Base-by-base conservation (phyloP, 257 asterid genomes). In the Lantana camara region DNA sequence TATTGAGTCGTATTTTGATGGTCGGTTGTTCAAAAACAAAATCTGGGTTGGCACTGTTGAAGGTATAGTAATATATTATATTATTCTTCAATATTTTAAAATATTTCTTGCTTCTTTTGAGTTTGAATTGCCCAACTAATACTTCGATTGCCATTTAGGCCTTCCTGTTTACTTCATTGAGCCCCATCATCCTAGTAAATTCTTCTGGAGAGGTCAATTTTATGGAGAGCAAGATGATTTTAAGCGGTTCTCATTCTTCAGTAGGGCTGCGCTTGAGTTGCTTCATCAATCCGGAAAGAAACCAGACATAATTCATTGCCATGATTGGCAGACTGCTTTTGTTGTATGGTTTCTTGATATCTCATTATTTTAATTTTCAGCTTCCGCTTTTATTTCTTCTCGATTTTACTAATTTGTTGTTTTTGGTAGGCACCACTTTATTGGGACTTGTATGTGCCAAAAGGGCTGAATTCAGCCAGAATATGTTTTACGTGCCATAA, bases 281-380 rank as follows among this genome's bases (percentile, higher is more conserved):
- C 55, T 94, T 75, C 83, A 75, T 73, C 99, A 85, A 77, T 86
- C 92, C 75, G 97, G 91, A 60, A 94, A 94, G 79, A 86, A 75
- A 72, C 97, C 99, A 0, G 96, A 88, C 65, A 86, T 94, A 45
- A 88, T 94, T 67, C 99, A 94, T 68, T 90, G 96, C 74, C 99
- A 94, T 83, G 99, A 94, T 78, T 94, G 99, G 99, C 99, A 94
- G 78, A 94, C 99, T 69, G 88, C 96, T 61, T 94, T 94, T 71
- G 83, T 90, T 61, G 99, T 94, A 90, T 10, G 95, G 54, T 60
- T 54, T 6, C 64, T 19, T 38, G 34, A 52, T 55, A 32, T 47
- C 29, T 62, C 21, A 21, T 48, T 41, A 29, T 5, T 72, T 56
- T 23, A 34, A 3, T 52, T 66, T 71, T 48, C 24, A 57, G 7